phyloP scores from a whole-genome alignment of 2,329 filamentous ascomycete species.

The Raffaelea deltoideospora region DNA sequence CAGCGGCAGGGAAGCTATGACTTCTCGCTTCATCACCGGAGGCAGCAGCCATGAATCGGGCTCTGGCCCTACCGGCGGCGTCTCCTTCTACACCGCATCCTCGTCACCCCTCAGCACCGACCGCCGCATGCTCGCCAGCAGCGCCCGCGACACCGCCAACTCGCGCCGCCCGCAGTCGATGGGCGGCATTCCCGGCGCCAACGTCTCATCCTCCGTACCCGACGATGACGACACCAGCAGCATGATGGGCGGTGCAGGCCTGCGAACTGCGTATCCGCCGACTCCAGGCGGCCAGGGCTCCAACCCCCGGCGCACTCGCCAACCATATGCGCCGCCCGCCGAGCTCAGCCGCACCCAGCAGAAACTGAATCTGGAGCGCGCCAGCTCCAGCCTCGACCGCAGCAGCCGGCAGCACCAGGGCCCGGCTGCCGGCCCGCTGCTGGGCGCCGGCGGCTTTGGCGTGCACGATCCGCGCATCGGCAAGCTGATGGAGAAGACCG shows the following conservation, averaged over 20 bases:
- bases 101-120: constrained; percentile 10
- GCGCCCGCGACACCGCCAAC: constrained; percentile 16
- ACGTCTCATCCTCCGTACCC: constrained; percentile 2
- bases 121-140: not conserved
- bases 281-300: not conserved
- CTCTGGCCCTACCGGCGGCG: constrained; percentile 33
- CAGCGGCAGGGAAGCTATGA: constrained; percentile 32
- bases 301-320: constrained; percentile 5
- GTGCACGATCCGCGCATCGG: constrained; percentile 47
- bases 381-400: constrained; percentile 56
- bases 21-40: constrained; percentile 42
- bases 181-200: too few species aligned
- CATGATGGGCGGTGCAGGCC: not conserved
- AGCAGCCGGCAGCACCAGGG: constrained; percentile 26
- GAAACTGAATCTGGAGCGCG: constrained; percentile 60
- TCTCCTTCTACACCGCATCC: constrained; percentile 32
- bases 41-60: constrained; percentile 23
- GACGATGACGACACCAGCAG: constrained; percentile 1
- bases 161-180: constrained; percentile 26
- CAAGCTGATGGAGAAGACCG: constrained; percentile 52
- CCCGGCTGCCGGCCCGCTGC: constrained; percentile 23
- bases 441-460: constrained; percentile 40
- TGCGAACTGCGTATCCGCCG: too few species aligned
- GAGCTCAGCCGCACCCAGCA: constrained; percentile 57
- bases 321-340: constrained; percentile 19